These are phyloP conservation scores for Mucor piriformis DNA, from an alignment of 371 early-diverging fungal genomes.

Conservation along the genomic window DNA sequence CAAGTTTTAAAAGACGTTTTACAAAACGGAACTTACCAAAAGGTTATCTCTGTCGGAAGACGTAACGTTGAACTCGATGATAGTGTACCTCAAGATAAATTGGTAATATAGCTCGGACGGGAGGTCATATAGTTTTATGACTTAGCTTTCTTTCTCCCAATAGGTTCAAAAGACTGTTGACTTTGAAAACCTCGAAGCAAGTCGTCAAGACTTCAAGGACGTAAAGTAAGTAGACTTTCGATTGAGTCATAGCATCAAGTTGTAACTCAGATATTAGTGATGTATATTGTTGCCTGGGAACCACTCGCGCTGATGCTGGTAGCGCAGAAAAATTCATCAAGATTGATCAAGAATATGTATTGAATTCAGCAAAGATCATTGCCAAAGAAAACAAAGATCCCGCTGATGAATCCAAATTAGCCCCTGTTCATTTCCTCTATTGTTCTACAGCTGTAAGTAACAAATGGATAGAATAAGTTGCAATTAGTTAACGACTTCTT, in stretches of 20 bases:
- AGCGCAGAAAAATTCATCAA: slow-evolving; percentile 64
- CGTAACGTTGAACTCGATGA: slow-evolving; percentile 56
- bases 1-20: slow-evolving; percentile 65
- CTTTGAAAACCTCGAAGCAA: slow-evolving; percentile 50
- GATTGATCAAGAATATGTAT: slow-evolving; percentile 77
- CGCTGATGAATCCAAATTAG: slow-evolving; percentile 27
- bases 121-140: too few species aligned
- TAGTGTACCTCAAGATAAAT: slow-evolving; percentile 55
- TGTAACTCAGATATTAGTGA: background rate
- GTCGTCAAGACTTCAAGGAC: slow-evolving; percentile 42
- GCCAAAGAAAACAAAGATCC: slow-evolving; percentile 64
- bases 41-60: slow-evolving; percentile 68
- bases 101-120: too few species aligned
- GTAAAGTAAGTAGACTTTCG: slow-evolving; percentile 33
- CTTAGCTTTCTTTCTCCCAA: too few species aligned
- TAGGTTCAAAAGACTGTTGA: slow-evolving; percentile 49
- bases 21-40: slow-evolving; percentile 57
- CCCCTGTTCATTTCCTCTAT: slow-evolving; percentile 67
- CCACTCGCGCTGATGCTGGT: slow-evolving; percentile 71
- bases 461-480: too few species aligned
- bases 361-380: slow-evolving; percentile 65
- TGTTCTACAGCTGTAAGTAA: slow-evolving; percentile 58
- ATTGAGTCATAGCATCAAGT: too few species aligned
- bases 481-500: background rate
- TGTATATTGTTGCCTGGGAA: slow-evolving; percentile 30